Percentiles rank a stretch among this genome's conserved stretches.
Evolutionary conservation across 176 grass and related monocot genomes (phyloP).

Genomic region (Tuctoria greenei): DNA sequence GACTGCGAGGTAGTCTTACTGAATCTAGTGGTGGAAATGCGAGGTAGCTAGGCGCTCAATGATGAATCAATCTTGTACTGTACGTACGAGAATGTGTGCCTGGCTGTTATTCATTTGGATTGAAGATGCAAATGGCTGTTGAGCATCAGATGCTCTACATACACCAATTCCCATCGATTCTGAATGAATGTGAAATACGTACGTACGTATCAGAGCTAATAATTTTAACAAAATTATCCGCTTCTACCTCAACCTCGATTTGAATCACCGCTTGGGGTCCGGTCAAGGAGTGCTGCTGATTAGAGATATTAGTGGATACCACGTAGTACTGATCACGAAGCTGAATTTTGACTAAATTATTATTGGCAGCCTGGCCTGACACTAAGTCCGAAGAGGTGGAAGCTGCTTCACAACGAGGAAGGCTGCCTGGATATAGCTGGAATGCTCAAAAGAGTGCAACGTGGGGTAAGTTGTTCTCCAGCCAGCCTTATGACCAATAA

Average conservation of each 20-base stretch:
- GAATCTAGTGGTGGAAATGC: background rate
- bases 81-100: background rate
- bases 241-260: background rate
- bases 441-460: slow-evolving; percentile 77
- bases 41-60: background rate
- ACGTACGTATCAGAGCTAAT: background rate
- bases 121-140: background rate
- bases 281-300: background rate
- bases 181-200: background rate
- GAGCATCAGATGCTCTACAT: background rate
- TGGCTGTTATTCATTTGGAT: background rate
- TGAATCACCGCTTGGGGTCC: background rate
- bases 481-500: background rate
- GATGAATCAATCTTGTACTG: background rate
- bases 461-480: slow-evolving; percentile 54
- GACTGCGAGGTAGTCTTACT: background rate
- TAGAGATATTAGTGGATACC: background rate
- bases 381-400: slow-evolving; percentile 82
- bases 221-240: background rate
- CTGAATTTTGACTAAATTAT: background rate
- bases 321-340: slow-evolving; percentile 4
- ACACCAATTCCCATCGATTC: background rate
- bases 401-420: slow-evolving; percentile 75
- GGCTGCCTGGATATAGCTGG: slow-evolving; percentile 66
- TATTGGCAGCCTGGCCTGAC: slow-evolving; percentile 76